Evolutionary conservation across 164 flowering plant genomes (phyloP).

Genomic region (Aristolochia californica): DNA sequence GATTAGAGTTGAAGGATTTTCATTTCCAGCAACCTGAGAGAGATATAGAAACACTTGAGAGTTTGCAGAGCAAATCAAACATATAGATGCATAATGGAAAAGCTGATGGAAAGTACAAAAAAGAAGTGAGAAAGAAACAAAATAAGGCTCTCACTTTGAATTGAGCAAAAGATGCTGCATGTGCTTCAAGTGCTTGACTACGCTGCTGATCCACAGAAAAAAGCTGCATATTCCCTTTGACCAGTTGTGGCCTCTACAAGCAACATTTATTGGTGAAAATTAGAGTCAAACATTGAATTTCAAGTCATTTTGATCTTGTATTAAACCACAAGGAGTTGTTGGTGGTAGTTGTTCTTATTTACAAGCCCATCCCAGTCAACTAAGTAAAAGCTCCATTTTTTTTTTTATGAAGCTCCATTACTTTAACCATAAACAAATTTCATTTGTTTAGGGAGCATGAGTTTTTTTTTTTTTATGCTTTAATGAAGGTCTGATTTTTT

Average conservation of each 20-base stretch:
- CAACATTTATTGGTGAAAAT: not conserved
- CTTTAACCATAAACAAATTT: no score
- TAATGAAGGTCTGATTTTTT: no score
- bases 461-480: no score
- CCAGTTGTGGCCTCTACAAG: slow-evolving; percentile 84
- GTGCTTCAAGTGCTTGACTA: slow-evolving; percentile 99
- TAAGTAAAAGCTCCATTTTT: no score
- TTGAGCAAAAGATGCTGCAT: slow-evolving; percentile 91
- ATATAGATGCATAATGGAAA: not conserved
- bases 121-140: not conserved
- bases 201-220: slow-evolving; percentile 98
- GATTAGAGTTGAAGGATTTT: slow-evolving; percentile 70
- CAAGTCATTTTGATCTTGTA: not conserved
- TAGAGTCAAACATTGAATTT: not conserved
- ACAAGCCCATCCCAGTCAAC: no score
- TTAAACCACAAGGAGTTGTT: not conserved
- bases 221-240: slow-evolving; percentile 97
- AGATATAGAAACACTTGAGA: not conserved
- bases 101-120: not conserved
- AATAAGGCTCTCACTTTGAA: slow-evolving; percentile 40
- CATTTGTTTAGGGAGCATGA: no score
- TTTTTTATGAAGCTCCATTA: no score
- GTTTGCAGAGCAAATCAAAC: not conserved
- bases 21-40: slow-evolving; percentile 81
- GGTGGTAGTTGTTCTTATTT: not conserved